These are phyloP conservation scores for Colletotrichum aenigma DNA, from an alignment of 2,329 filamentous ascomycete species.

Conservation along the genomic window DNA sequence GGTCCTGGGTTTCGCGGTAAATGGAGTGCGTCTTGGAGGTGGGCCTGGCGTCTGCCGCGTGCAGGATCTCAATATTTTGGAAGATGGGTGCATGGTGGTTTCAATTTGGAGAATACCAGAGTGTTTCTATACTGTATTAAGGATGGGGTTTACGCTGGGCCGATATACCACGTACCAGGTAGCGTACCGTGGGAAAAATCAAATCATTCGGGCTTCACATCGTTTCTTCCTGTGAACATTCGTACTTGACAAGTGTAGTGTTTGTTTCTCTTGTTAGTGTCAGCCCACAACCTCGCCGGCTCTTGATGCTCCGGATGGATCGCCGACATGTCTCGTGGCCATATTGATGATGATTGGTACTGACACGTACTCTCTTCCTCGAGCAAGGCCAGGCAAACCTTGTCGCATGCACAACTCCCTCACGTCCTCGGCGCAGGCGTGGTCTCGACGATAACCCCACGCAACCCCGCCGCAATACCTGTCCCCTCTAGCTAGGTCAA, in stretches of 20 bases:
- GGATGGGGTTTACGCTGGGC: neutral
- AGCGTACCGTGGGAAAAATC: slow-evolving; percentile 9
- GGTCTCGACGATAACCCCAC: neutral
- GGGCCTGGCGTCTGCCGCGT: slow-evolving; percentile 19
- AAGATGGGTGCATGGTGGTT: neutral
- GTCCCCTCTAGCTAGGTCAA: neutral
- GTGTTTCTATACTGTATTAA: neutral
- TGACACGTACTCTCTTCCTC: neutral
- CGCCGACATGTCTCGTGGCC: neutral
- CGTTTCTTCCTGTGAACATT: neutral
- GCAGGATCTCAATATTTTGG: neutral
- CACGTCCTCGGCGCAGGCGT: neutral
- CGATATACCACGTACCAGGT: slow-evolving; percentile 16
- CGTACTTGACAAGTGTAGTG: neutral
- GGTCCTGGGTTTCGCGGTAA: neutral
- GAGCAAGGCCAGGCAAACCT: neutral
- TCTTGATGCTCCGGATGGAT: neutral
- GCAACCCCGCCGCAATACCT: neutral
- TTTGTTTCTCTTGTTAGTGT: neutral
- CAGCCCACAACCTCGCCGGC: neutral
- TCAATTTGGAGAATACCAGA: slow-evolving; percentile 12
- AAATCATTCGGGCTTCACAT: neutral
- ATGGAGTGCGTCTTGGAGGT: neutral
- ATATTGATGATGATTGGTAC: neutral
- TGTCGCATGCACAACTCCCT: neutral